Evolutionary conservation across 805 yeast genomes (phyloP).

Genomic region (Cyberlindnera mycetangii): DNA sequence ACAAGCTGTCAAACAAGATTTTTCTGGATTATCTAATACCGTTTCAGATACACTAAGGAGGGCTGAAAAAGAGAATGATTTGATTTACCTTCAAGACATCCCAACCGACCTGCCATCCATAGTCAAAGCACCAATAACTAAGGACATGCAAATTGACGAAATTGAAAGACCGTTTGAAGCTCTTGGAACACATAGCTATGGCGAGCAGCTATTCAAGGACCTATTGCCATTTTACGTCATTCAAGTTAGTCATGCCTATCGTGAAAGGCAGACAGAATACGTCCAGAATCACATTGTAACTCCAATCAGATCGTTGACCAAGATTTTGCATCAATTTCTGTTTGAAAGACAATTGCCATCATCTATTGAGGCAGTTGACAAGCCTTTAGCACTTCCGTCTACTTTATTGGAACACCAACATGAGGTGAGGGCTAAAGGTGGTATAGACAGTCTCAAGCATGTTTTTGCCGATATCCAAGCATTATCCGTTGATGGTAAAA

Average conservation of each 20-base stretch:
- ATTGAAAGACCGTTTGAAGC: constrained; percentile 32
- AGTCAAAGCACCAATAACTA: constrained; percentile 54
- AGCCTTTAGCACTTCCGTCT: constrained; percentile 53
- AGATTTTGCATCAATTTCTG: constrained; percentile 41
- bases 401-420: constrained; percentile 54
- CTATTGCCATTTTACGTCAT: constrained; percentile 66
- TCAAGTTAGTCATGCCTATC: constrained; percentile 63
- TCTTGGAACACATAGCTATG: constrained; percentile 21
- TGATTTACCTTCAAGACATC: constrained; percentile 67
- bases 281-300: constrained; percentile 41
- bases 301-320: constrained; percentile 49
- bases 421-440: constrained; percentile 52
- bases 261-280: constrained; percentile 59
- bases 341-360: constrained; percentile 56
- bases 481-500: constrained; percentile 39
- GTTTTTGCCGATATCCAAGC: constrained; percentile 44
- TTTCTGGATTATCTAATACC: constrained; percentile 44
- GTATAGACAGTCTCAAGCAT: constrained; percentile 39
- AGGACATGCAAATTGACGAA: constrained; percentile 38
- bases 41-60: constrained; percentile 44
- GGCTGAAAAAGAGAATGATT: constrained; percentile 77
- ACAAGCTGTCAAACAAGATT: constrained; percentile 47
- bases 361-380: constrained; percentile 56
- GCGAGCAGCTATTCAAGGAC: constrained; percentile 46
- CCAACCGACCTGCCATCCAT: constrained; percentile 49